phyloP scores from a whole-genome alignment of 352 stramenopile species.

The Phytophthora foliorum region DNA sequence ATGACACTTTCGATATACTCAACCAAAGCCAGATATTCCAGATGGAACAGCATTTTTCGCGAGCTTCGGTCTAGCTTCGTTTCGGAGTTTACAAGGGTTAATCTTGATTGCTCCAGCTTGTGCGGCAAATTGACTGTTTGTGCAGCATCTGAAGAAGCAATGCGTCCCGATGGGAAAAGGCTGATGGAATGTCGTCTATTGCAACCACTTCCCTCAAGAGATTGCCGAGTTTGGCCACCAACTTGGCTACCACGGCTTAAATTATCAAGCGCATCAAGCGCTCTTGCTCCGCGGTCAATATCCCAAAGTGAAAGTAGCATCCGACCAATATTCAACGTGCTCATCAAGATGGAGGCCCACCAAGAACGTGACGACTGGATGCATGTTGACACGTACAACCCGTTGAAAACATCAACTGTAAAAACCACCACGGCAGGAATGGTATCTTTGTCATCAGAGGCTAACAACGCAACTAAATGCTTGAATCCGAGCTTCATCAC shows the following conservation, averaged over 20 bases:
- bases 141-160: background rate
- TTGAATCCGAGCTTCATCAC: slow-evolving; percentile 12
- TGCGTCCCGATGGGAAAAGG: background rate
- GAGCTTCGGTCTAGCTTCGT: background rate
- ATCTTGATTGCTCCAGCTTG: background rate
- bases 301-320: background rate
- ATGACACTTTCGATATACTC: slow-evolving; percentile 35
- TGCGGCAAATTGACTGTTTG: background rate
- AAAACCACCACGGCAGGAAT: slow-evolving; percentile 16
- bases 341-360: slow-evolving; percentile 11
- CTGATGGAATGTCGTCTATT: background rate
- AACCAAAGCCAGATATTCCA: slow-evolving; percentile 24
- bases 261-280: background rate
- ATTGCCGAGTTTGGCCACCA: background rate
- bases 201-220: background rate
- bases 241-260: background rate
- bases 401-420: slow-evolving; percentile 20
- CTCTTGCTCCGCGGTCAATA: background rate
- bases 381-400: slow-evolving; percentile 7
- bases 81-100: background rate
- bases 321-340: slow-evolving; percentile 2
- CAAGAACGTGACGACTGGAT: slow-evolving; percentile 7
- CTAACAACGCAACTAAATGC: slow-evolving; percentile 6
- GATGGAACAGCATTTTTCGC: slow-evolving; percentile 19
- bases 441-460: slow-evolving; percentile 1